Percentiles rank a stretch among this genome's conserved stretches.
Evolutionary conservation across 2,329 filamentous ascomycete genomes (phyloP).

Genomic region (Colletotrichum chlorophyti): DNA sequence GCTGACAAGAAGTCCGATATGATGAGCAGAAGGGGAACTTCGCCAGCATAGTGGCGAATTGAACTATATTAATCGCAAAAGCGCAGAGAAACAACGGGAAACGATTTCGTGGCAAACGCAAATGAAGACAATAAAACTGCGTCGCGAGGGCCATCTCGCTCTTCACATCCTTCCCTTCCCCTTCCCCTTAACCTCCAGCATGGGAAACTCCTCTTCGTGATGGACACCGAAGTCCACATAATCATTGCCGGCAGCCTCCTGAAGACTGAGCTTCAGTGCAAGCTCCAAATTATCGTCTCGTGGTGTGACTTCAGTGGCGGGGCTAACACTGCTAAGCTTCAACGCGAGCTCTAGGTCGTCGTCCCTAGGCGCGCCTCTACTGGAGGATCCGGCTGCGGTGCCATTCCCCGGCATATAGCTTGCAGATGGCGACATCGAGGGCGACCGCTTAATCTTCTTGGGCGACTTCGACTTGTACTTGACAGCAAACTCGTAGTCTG

Average conservation of each 20-base stretch:
- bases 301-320: constrained; percentile 55
- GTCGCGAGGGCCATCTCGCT: background rate
- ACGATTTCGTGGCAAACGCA: no score
- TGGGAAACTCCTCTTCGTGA: constrained; percentile 47
- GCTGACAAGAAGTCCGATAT: no score
- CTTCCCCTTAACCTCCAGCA: constrained; percentile 45
- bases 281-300: constrained; percentile 66
- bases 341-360: constrained; percentile 68
- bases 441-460: constrained; percentile 48
- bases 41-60: background rate
- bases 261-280: constrained; percentile 60
- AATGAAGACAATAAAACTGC: constrained; percentile 11
- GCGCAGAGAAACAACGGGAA: no score
- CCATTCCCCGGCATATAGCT: constrained; percentile 39
- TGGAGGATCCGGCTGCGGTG: constrained; percentile 10
- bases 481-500: constrained; percentile 59
- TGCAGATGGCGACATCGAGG: constrained; percentile 42
- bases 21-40: no score
- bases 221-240: constrained; percentile 38
- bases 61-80: no score
- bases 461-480: constrained; percentile 51
- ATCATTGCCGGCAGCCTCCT: constrained; percentile 28
- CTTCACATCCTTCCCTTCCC: constrained; percentile 50
- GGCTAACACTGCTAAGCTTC: constrained; percentile 56
- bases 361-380: constrained; percentile 41